Base-by-base conservation (phyloP, 106 monocot genomes). In the Dactylorhiza incarnata region DNA sequence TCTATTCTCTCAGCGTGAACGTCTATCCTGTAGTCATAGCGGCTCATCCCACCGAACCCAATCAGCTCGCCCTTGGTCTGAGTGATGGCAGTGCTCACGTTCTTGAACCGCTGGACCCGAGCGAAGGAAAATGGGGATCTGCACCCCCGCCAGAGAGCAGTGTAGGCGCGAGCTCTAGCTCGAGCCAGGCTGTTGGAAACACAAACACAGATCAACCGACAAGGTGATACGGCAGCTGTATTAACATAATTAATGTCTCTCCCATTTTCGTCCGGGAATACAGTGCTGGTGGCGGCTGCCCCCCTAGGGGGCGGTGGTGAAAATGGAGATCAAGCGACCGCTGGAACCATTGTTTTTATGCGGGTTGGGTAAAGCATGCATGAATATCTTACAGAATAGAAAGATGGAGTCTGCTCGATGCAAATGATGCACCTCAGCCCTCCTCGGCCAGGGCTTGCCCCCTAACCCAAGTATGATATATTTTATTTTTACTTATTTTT, bases 41-140 rank as follows among this genome's bases (percentile, higher is more conserved):
- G 7, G 72, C 87, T 10, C 85, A 91, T 81, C 87, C 87, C 5
- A 76, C 77, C 0, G 81, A 91, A 49, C 78, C 85, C 10, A 83
- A 69, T 68, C 87, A 91, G 71, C 81, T 91, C 74, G 87, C 91
- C 3, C 15, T 91, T 11, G 91, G 91, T 15, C 74, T 91, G 24
- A 83, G 83, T 1, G 87, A 91, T 48, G 91, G 91, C 17, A 74
- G 83, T 16, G 83, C 88, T 55, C 82, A 81, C 26, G 76, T 91
- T 20, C 72, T 91, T 1, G 91, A 91, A 76, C 91, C 91, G 10
- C 46, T 70, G 25, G 83, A 85, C 37, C 79, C 87, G 4, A 65
- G 2, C 5, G 85, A 88, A 49, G 81, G 83, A 2, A 76, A 76
- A 44, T 91, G 91, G 91, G 82, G 82, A 8, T 66, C 55, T 1